A percentile compares a stretch with the other conserved stretches of the same genome.
Conservation (phyloP, 495 filamentous ascomycete genomes). For the Aspergillus bertholletiae region DNA sequence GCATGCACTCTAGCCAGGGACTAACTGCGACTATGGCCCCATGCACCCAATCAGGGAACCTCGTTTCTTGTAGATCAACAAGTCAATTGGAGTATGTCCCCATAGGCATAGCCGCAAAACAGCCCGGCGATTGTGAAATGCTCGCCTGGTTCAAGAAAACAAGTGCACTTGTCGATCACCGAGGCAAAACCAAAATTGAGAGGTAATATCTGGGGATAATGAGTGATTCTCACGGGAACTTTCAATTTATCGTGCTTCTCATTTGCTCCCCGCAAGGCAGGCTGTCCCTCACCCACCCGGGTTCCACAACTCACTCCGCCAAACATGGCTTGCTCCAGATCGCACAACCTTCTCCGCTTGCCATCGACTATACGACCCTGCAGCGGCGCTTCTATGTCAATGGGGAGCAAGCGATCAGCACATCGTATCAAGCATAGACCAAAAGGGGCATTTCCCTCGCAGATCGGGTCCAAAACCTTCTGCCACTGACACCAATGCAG, state of each 20-base stretch:
- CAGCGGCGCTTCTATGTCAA: background rate
- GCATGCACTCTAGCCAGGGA: conserved; percentile 5
- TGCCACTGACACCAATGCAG: conserved; percentile 14
- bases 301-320: conserved; percentile 7
- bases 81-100: conserved; percentile 6
- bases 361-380: conserved; percentile 9
- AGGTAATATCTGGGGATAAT: conserved; percentile 1
- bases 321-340: conserved; percentile 10
- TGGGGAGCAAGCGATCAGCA: conserved; percentile 7
- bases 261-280: conserved; percentile 17
- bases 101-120: background rate
- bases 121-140: conserved; percentile 2
- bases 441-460: conserved; percentile 20
- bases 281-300: conserved; percentile 4
- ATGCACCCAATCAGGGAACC: background rate
- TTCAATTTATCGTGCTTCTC: conserved; percentile 9
- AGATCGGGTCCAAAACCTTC: conserved; percentile 7
- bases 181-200: conserved; percentile 6
- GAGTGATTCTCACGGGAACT: conserved; percentile 6
- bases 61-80: conserved; percentile 3
- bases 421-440: conserved; percentile 7
- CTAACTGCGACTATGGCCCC: background rate
- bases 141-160: background rate
- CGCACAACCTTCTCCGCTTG: conserved; percentile 4
- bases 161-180: conserved; percentile 9